Percentiles rank a stretch among this genome's conserved stretches.
phyloP scores from a whole-genome alignment of 2,329 filamentous ascomycete genomes.

The Epichloe aotearoae region DNA sequence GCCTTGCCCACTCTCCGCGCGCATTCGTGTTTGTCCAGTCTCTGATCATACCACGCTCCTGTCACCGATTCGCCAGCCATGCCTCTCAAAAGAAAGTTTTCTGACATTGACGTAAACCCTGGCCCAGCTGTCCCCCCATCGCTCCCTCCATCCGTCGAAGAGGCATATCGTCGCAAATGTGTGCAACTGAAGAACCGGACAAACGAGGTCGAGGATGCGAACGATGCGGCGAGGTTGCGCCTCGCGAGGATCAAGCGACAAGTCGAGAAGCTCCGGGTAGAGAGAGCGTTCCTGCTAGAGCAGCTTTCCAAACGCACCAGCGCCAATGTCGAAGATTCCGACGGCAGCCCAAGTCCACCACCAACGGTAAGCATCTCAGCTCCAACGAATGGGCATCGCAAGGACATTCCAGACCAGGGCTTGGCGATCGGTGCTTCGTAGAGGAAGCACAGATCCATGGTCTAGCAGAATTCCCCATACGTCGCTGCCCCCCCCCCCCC shows the following conservation, averaged over 20 bases:
- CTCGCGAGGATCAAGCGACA: constrained; percentile 70
- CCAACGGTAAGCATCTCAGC: constrained; percentile 46
- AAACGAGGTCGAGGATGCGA: constrained; percentile 82
- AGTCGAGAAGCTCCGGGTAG: constrained; percentile 82
- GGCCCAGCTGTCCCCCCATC: constrained; percentile 39
- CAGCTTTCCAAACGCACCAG: constrained; percentile 63
- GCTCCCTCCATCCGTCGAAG: constrained; percentile 80
- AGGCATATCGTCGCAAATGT: constrained; percentile 93
- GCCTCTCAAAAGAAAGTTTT: constrained; percentile 23
- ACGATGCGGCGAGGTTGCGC: constrained; percentile 69
- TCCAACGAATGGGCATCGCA: background rate
- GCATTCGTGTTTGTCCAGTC: background rate
- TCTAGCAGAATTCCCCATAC: too few species aligned
- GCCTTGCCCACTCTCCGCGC: too few species aligned
- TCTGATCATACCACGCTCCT: background rate
- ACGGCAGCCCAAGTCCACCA: constrained; percentile 67
- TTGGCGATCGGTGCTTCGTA: too few species aligned
- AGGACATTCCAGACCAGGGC: too few species aligned
- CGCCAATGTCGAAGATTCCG: constrained; percentile 63
- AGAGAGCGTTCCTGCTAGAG: constrained; percentile 63
- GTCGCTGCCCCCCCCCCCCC: too few species aligned
- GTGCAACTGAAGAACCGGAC: constrained; percentile 86
- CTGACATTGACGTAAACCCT: constrained; percentile 21
- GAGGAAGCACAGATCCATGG: too few species aligned
- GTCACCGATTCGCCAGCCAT: constrained; percentile 11